These are phyloP conservation scores for Euclidium syriacum DNA, from an alignment of 345 rosid species.

Conservation along the genomic window DNA sequence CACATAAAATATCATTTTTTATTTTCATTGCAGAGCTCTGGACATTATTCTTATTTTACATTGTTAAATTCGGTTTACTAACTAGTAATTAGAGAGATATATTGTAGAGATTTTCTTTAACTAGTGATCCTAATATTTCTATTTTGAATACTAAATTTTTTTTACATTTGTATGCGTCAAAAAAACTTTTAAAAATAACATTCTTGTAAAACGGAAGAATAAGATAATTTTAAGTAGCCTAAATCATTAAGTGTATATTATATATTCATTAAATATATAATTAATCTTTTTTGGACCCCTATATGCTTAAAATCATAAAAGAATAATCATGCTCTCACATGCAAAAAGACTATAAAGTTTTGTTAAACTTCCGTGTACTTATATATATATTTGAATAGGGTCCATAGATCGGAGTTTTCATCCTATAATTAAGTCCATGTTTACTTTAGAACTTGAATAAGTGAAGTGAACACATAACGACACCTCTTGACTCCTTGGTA, in stretches of 20 bases:
- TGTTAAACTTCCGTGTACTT: not conserved
- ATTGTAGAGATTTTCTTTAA: not conserved
- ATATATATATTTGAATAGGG: no score
- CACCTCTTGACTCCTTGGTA: not conserved
- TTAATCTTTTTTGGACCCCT: not conserved
- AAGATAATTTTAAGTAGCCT: not conserved
- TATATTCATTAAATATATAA: not conserved
- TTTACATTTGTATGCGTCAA: not conserved
- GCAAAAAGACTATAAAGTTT: slow-evolving; percentile 12
- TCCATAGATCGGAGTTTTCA: no score
- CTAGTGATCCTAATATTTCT: not conserved
- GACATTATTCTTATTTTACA: not conserved
- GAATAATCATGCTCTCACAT: slow-evolving; percentile 4
- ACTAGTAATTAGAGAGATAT: not conserved
- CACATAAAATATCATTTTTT: not conserved
- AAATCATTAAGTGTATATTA: not conserved
- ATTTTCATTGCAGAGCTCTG: not conserved
- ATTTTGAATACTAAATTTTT: no score
- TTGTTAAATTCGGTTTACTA: not conserved
- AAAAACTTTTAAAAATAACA: not conserved
- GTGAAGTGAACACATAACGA: not conserved
- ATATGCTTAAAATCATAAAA: not conserved
- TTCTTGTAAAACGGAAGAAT: not conserved
- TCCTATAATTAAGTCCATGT: slow-evolving; percentile 5
- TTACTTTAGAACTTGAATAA: slow-evolving; percentile 1